Conservation (phyloP, 1,284 basidiomycete species). For the Sanghuangporus weigelae region DNA sequence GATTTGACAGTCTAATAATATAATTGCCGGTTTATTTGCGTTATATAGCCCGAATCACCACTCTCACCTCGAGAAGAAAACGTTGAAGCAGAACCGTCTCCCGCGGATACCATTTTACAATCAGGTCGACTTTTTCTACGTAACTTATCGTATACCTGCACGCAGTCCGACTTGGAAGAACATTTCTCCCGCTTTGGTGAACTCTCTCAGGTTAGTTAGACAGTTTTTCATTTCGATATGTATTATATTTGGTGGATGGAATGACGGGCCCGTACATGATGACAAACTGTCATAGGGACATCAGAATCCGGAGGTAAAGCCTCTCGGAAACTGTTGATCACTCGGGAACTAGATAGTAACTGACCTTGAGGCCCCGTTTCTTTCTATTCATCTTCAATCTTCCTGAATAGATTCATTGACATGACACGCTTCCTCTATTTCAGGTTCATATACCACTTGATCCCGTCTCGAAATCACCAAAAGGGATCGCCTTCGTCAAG, state of each 20-base stretch:
- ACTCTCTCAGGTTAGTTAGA: constrained; percentile 59
- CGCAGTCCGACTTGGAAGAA: constrained; percentile 65
- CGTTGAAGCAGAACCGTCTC: constrained; percentile 35
- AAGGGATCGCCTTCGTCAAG: constrained; percentile 84
- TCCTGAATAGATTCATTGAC: neutral
- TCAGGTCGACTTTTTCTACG: constrained; percentile 87
- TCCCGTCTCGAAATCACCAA: constrained; percentile 57
- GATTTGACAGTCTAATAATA: neutral
- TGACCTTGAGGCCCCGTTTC: constrained; percentile 20
- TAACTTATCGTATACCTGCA: constrained; percentile 85
- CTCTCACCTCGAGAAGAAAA: constrained; percentile 11
- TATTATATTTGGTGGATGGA: neutral
- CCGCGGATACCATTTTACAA: constrained; percentile 63
- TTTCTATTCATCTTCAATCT: constrained; percentile 12
- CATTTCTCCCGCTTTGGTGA: constrained; percentile 71
- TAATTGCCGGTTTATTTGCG: neutral
- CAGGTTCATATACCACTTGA: constrained; percentile 86
- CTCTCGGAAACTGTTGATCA: constrained; percentile 51
- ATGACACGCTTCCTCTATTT: neutral
- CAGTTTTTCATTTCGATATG: constrained; percentile 7
- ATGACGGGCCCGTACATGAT: constrained; percentile 31
- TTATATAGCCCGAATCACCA: neutral
- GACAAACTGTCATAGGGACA: constrained; percentile 55
- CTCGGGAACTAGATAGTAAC: constrained; percentile 56
- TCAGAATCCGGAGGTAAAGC: constrained; percentile 35